A percentile compares a stretch with the other conserved stretches of the same genome.
phyloP scores from a whole-genome alignment of 2,329 filamentous ascomycete species.

The Diaporthe ilicicola region DNA sequence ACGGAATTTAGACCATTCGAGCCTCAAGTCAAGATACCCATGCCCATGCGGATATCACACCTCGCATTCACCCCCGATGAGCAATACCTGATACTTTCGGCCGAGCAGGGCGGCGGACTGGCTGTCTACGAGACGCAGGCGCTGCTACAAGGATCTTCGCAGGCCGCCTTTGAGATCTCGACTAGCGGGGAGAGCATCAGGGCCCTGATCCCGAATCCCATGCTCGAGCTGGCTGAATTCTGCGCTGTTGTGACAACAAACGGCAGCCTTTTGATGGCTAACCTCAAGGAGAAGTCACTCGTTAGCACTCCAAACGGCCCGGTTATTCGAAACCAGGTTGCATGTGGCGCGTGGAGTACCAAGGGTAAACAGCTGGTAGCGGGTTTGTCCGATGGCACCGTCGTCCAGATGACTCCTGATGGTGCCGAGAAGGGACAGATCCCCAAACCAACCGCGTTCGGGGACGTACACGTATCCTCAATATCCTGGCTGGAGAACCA shows the following conservation, averaged over 20 bases:
- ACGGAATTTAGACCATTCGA: conserved; percentile 74
- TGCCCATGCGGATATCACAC: conserved; percentile 83
- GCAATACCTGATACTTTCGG: conserved; percentile 81
- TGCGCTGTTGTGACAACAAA: conserved; percentile 83
- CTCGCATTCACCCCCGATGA: conserved; percentile 93
- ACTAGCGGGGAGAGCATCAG: conserved; percentile 81
- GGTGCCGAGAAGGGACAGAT: conserved; percentile 81
- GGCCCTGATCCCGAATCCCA: conserved; percentile 82
- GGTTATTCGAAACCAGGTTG: conserved; percentile 77
- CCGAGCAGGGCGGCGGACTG: conserved; percentile 81
- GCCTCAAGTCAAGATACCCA: conserved; percentile 76
- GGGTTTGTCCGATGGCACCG: conserved; percentile 81
- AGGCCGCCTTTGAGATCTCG: conserved; percentile 76
- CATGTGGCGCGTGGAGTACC: conserved; percentile 88
- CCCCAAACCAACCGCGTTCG: conserved; percentile 76
- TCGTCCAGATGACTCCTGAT: conserved; percentile 83
- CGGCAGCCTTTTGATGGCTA: conserved; percentile 85
- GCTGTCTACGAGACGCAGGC: conserved; percentile 81
- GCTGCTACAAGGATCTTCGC: conserved; percentile 71
- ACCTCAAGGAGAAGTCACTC: conserved; percentile 74
- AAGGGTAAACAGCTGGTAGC: conserved; percentile 93
- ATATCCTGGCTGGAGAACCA: conserved; percentile 90
- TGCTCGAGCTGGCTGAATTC: conserved; percentile 73
- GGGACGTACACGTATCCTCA: conserved; percentile 77
- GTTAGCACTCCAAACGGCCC: conserved; percentile 66